These are phyloP conservation scores for Fragaria nilgerrensis DNA, from an alignment of 306 rosid species.

Conservation along the genomic window DNA sequence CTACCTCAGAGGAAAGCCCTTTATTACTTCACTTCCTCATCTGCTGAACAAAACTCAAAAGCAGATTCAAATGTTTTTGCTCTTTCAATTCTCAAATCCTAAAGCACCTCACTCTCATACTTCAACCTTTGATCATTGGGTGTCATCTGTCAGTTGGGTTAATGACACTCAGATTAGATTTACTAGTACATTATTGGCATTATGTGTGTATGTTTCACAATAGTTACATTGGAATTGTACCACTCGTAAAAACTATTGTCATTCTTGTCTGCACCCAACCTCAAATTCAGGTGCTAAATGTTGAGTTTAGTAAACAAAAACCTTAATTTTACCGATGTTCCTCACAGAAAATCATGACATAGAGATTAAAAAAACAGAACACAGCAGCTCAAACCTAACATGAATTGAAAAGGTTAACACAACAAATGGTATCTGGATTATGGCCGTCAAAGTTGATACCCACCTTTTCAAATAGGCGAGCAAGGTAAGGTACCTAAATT, in stretches of 20 bases:
- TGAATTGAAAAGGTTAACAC: not conserved
- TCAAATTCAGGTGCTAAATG: constrained; percentile 18
- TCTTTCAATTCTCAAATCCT: not conserved
- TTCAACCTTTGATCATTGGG: not conserved
- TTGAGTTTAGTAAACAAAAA: constrained; percentile 5
- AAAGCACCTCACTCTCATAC: not conserved
- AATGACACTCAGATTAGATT: not conserved
- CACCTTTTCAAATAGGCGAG: not conserved
- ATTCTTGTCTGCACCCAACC: constrained; percentile 15
- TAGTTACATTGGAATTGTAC: constrained; percentile 25
- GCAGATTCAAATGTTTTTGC: not conserved
- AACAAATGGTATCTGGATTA: not conserved
- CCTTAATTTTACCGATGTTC: not conserved
- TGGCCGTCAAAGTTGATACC: not conserved
- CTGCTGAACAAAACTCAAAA: not conserved
- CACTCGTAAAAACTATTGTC: constrained; percentile 5
- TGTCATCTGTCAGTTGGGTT: not conserved
- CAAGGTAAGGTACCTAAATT: not conserved
- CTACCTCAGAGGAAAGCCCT: not conserved
- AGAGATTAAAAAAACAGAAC: not conserved
- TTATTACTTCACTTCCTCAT: not conserved
- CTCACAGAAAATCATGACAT: constrained; percentile 33
- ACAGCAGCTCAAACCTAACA: not conserved
- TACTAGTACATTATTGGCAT: not conserved
- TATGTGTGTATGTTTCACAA: not conserved